Evolutionary conservation across 768 basidiomycete genomes (phyloP).

Genomic region (Multifurca ochricompacta): DNA sequence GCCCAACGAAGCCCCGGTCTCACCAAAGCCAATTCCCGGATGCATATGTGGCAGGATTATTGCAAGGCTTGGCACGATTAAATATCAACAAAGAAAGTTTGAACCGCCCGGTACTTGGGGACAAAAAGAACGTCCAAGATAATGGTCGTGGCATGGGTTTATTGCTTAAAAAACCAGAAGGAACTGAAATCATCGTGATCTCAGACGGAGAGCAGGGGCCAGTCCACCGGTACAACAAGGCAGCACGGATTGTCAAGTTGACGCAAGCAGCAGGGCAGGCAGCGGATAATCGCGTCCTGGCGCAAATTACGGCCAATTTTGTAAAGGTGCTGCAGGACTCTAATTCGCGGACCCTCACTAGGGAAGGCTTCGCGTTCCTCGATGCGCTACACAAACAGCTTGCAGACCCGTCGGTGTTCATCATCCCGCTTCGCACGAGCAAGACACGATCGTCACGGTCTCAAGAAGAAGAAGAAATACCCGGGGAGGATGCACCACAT

Average conservation of each 20-base stretch:
- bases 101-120: constrained; percentile 13
- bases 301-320: constrained; percentile 51
- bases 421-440: constrained; percentile 45
- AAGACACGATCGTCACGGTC: constrained; percentile 24
- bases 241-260: constrained; percentile 43
- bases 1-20: constrained; percentile 18
- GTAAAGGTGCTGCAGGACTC: constrained; percentile 54
- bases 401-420: constrained; percentile 55
- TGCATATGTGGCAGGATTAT: neutral
- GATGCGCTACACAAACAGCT: constrained; percentile 66
- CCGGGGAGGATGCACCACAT: constrained; percentile 24
- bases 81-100: constrained; percentile 31
- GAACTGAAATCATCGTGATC: constrained; percentile 39
- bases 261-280: constrained; percentile 37
- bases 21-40: constrained; percentile 27
- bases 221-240: constrained; percentile 40
- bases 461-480: constrained; percentile 32
- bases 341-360: constrained; percentile 57
- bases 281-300: constrained; percentile 47
- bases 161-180: constrained; percentile 14
- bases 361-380: constrained; percentile 63
- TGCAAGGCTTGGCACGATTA: constrained; percentile 12
- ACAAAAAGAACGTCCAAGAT: constrained; percentile 19
- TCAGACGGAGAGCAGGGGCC: constrained; percentile 32
- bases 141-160: neutral